Conservation (phyloP, 129 eudicot species). For the Centrapalus pauciflorus region DNA sequence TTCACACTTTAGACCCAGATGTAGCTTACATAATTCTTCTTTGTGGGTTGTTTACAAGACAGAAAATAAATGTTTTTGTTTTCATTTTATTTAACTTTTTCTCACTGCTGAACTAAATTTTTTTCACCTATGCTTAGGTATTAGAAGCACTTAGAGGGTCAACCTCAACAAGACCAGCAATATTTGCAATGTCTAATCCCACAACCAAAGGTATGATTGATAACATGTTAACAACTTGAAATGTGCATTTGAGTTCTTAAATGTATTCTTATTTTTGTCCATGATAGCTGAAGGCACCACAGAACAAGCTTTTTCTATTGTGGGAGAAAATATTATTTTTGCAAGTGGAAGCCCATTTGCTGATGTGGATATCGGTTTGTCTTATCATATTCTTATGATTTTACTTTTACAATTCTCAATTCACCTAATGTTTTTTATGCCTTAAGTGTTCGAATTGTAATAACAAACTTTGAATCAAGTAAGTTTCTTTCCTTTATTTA, state of each 20-base stretch:
- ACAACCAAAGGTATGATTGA: constrained; percentile 64
- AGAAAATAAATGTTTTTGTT: neutral
- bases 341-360: constrained; percentile 98
- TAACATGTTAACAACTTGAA: constrained; percentile 8
- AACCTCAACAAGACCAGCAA: constrained; percentile 96
- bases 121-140: constrained; percentile 42
- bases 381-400: neutral
- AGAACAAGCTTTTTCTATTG: constrained; percentile 76
- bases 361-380: constrained; percentile 88
- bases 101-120: neutral
- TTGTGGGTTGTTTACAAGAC: too few species aligned
- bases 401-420: neutral
- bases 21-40: too few species aligned
- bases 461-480: too few species aligned
- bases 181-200: constrained; percentile 97
- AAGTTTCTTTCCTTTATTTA: too few species aligned
- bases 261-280: neutral
- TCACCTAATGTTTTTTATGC: neutral
- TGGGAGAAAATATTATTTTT: constrained; percentile 78
- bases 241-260: neutral
- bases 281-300: constrained; percentile 94
- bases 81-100: neutral
- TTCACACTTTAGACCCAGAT: too few species aligned
- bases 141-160: constrained; percentile 88
- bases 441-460: neutral